Conservation (phyloP, 805 yeast species). For the Saccharomycopsis sp. region DNA sequence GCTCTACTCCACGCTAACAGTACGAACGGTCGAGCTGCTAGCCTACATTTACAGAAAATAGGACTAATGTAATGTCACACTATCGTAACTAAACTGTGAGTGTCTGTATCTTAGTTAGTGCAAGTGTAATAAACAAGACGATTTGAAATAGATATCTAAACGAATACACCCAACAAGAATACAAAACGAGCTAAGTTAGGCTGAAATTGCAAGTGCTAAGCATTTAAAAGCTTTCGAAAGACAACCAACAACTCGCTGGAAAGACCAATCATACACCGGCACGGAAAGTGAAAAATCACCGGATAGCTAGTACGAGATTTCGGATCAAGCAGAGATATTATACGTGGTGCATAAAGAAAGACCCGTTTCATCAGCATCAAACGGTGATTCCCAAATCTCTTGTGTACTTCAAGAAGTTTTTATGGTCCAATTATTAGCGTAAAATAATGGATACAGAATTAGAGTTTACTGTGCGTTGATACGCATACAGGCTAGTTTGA, state of each 20-base stretch:
- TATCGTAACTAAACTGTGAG: not conserved
- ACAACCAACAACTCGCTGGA: not conserved
- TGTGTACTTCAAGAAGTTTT: too few relatives aligned
- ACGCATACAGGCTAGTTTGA: not conserved
- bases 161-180: not conserved
- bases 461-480: not conserved
- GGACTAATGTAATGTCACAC: too few relatives aligned
- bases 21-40: not conserved
- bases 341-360: too few relatives aligned
- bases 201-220: too few relatives aligned
- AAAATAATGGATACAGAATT: not conserved
- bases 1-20: not conserved
- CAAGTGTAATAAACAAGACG: not conserved
- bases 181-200: not conserved
- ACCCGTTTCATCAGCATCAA: too few relatives aligned
- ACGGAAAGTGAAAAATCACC: too few relatives aligned
- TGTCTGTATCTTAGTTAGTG: not conserved
- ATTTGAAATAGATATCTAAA: not conserved
- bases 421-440: not conserved
- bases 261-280: too few relatives aligned
- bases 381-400: too few relatives aligned
- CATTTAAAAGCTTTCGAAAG: too few relatives aligned
- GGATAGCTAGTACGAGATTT: too few relatives aligned
- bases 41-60: not conserved
- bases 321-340: too few relatives aligned